Base-by-base conservation (phyloP, 495 filamentous ascomycete species). In the Bacidia gigantensis region DNA sequence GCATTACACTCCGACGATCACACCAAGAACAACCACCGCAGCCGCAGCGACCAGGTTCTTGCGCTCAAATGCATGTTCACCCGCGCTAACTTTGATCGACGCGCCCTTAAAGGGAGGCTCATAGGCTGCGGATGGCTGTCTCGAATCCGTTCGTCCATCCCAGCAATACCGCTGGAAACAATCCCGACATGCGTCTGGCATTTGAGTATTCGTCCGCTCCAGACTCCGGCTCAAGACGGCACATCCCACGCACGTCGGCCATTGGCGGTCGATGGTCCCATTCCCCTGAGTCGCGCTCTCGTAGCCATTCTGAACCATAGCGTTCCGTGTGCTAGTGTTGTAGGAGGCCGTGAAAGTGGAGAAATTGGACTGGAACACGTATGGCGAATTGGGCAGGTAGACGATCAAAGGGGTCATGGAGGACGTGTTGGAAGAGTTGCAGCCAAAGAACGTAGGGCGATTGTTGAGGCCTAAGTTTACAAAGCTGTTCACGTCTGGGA, bases 361-460 rank as follows among this genome's bases (percentile, higher is more conserved):
- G 2, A 81, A 67, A 67, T 96, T 96, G 58, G 77, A 82, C 41
- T 72, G 58, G 56, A 72, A 74, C 35, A 75, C 78, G 67, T 92
- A 95, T 0, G 90, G 90, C 12, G 75, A 67, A 64, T 95, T 95
- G 48, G 90, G 85, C n/a, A 97, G 58, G 66, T 96, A 97, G 54
- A 97, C 85, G 55, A 97, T 65, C 26, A 96, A 59, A 0, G 90
- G 90, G 29, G 64, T 65, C 2, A 57, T 56, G 2, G 53, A 24
- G 3, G 80, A 76, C 46, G 80, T 72, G 66, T 94, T 93, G 52
- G 69, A 65, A 40, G 70, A 72, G 67, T 89, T 69, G 71, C 90
- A 97, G 53, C 90, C 90, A 67, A 97, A 97, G 72, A 97, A 95
- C 7, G 88, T 87, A 0, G 90, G 92, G 2, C 76, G 79, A 50